These are phyloP conservation scores for Yarrowia deformans DNA, from an alignment of 805 yeast species.

Conservation along the genomic window DNA sequence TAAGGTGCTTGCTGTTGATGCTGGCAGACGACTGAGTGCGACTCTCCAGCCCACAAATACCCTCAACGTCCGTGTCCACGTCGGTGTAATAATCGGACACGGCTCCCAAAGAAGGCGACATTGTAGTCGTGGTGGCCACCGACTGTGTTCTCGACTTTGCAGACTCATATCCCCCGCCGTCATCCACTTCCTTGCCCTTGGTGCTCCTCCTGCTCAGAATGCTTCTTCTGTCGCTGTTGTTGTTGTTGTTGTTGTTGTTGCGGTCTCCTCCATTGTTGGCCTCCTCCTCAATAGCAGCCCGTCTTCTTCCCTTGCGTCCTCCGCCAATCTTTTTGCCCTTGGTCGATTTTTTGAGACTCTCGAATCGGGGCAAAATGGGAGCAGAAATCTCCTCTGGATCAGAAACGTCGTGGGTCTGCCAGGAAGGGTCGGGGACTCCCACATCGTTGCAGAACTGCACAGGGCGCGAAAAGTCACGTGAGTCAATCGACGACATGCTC, in stretches of 20 bases:
- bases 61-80: not conserved
- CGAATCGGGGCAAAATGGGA: slow-evolving; percentile 15
- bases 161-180: not conserved
- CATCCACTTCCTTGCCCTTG: slow-evolving; percentile 18
- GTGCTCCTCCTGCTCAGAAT: not conserved
- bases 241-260: not conserved
- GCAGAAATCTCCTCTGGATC: slow-evolving; percentile 27
- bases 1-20: not conserved
- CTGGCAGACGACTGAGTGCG: not conserved
- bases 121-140: not conserved
- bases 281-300: slow-evolving; percentile 16
- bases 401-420: slow-evolving; percentile 12
- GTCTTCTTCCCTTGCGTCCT: slow-evolving; percentile 12
- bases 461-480: slow-evolving; percentile 34
- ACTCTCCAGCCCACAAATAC: slow-evolving; percentile 6
- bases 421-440: slow-evolving; percentile 21
- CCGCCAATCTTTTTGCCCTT: not conserved
- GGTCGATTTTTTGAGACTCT: slow-evolving; percentile 13
- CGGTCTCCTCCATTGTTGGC: slow-evolving; percentile 4
- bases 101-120: not conserved
- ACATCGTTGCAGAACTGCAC: slow-evolving; percentile 23
- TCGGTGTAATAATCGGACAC: not conserved
- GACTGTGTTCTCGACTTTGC: not conserved
- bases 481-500: slow-evolving; percentile 13
- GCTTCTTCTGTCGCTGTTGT: not conserved